phyloP scores from a whole-genome alignment of 1,139 yeast species.

The Yamadazyma buinensis region DNA sequence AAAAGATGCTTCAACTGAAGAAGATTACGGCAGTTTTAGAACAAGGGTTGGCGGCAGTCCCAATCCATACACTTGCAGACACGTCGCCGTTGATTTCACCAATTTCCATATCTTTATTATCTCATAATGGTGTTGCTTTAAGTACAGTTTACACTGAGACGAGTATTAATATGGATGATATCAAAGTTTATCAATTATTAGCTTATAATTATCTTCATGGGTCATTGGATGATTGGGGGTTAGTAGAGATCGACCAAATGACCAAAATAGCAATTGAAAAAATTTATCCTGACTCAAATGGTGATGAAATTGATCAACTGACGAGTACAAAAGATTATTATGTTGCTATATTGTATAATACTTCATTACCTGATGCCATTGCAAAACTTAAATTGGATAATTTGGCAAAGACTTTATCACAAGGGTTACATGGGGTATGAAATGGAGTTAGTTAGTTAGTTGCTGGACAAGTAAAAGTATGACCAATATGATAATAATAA shows the following conservation, averaged over 20 bases:
- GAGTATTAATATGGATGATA: slow-evolving; percentile 32
- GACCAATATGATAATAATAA: too few relatives aligned
- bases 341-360: slow-evolving; percentile 13
- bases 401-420: slow-evolving; percentile 24
- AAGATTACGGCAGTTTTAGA: slow-evolving; percentile 40
- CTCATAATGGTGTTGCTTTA: slow-evolving; percentile 39
- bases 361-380: slow-evolving; percentile 28
- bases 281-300: slow-evolving; percentile 10
- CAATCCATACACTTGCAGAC: slow-evolving; percentile 3
- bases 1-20: slow-evolving; percentile 44
- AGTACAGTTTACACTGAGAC: slow-evolving; percentile 27
- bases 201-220: slow-evolving; percentile 33
- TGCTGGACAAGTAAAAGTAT: too few relatives aligned
- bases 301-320: slow-evolving; percentile 6
- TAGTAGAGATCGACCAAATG: slow-evolving; percentile 29
- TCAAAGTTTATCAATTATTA: slow-evolving; percentile 44
- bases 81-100: slow-evolving; percentile 19
- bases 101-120: slow-evolving; percentile 39
- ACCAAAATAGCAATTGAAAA: slow-evolving; percentile 27
- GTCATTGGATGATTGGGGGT: slow-evolving; percentile 24
- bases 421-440: slow-evolving; percentile 30
- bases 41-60: slow-evolving; percentile 34
- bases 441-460: too few relatives aligned
- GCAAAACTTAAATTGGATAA: slow-evolving; percentile 44
- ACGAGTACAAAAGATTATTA: slow-evolving; percentile 5